Evolutionary conservation across 139 green algal species (phyloP), one percentile per base, ranked within the genome.

Genomic region (Nannochloris sp.): DNA sequence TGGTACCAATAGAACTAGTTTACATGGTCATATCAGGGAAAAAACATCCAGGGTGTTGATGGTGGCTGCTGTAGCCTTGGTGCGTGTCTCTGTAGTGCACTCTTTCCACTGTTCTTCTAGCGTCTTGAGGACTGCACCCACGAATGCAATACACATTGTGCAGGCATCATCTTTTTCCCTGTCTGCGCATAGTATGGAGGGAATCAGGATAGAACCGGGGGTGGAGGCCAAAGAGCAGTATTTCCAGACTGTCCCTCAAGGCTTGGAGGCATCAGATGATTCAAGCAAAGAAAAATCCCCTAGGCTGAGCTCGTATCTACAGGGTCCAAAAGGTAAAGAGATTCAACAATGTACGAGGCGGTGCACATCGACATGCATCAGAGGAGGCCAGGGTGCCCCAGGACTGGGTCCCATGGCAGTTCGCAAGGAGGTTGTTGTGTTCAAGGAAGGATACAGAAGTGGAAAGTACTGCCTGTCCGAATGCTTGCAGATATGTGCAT

Each of bases 351-450:
- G 83, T 69, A 80, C 75, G 0, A 61, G 75, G 15, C 87, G 85
- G 57, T 90, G 83, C 23, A 67, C 89, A n/a, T 71, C 83, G 4
- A 88, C 83, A 0, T 90, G 83, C 72, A 74, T 80, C 12, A 67
- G 82, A 2, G 82, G 82, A 7, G 83, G 82, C 1, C 37, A 70
- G 82, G 81, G 83, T 7, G 68, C 82, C 1, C 83, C 83, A 3
- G 83, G 83, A 0, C 65, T 89, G 37, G 83, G 83, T 0, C 83
- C 81, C 8, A 66, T 89, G 10, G 62, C 49, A 3, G 1, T 85
- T 37, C 66, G 83, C 2, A 78, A 62, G 44, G 83, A 88, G 48
- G 56, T 75, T 0, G 64, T 86, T 5, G 83, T 90, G 4, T 90
- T 90, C 70, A 87, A 90, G 46, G 75, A 86, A 44, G 78, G 70